Conservation (phyloP, 768 basidiomycete species). For the Cubamyces sp. region DNA sequence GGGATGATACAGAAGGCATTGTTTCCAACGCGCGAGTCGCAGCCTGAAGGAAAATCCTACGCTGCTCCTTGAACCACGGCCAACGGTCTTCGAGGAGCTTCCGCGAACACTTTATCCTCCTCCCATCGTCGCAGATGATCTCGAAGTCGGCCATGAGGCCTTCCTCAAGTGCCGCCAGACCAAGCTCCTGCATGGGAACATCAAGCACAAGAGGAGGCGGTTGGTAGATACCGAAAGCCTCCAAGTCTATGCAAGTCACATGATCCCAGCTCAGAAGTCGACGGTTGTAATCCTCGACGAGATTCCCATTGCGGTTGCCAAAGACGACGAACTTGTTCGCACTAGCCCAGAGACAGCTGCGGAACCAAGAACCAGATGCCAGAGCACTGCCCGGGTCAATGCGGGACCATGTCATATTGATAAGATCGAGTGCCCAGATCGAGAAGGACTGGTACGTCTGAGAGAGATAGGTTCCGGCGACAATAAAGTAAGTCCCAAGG, state of each 20-base stretch:
- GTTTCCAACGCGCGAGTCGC: conserved; percentile 60
- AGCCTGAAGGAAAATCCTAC: conserved; percentile 57
- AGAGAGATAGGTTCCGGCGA: conserved; percentile 95
- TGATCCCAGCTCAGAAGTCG: conserved; percentile 92
- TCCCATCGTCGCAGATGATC: conserved; percentile 88
- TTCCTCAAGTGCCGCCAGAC: conserved; percentile 83
- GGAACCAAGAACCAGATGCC: conserved; percentile 91
- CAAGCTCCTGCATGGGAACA: conserved; percentile 80
- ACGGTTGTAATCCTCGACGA: conserved; percentile 92
- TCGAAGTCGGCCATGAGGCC: conserved; percentile 87
- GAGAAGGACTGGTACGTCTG: conserved; percentile 94
- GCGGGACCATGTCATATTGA: conserved; percentile 81
- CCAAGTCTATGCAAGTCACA: conserved; percentile 86
- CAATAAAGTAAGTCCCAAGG: conserved; percentile 87
- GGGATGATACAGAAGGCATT: conserved; percentile 63
- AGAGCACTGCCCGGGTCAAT: conserved; percentile 89
- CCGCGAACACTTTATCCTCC: conserved; percentile 80
- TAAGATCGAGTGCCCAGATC: conserved; percentile 92
- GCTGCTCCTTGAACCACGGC: conserved; percentile 91
- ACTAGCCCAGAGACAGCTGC: conserved; percentile 85
- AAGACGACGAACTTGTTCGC: conserved; percentile 88
- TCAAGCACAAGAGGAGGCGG: conserved; percentile 72
- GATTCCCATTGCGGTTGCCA: conserved; percentile 84
- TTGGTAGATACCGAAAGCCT: conserved; percentile 95
- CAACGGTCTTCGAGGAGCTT: conserved; percentile 88